phyloP scores from a whole-genome alignment of 2,329 filamentous ascomycete species.

The Scedosporium boydii region DNA sequence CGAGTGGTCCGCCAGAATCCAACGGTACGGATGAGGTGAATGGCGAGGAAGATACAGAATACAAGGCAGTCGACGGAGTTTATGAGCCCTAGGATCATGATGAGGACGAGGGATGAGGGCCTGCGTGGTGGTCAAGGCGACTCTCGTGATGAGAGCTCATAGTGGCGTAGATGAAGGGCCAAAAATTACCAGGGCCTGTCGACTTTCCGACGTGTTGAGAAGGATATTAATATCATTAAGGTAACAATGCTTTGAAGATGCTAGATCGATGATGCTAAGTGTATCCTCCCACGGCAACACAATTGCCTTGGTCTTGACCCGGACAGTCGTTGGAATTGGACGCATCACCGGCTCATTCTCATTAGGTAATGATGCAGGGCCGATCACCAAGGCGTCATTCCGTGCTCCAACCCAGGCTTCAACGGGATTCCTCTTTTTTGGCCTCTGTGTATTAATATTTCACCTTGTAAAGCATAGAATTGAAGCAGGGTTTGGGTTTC shows the following conservation, averaged over 20 bases:
- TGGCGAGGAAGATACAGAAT: slow-evolving; percentile 61
- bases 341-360: not conserved
- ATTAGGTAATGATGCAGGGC: not conserved
- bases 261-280: not conserved
- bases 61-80: slow-evolving; percentile 67
- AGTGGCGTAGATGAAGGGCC: not conserved
- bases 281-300: not conserved
- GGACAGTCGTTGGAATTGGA: not conserved
- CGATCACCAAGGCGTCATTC: not conserved
- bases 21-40: slow-evolving; percentile 60
- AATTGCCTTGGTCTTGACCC: not conserved
- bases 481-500: too few species aligned
- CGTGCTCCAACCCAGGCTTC: not conserved
- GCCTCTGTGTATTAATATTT: not conserved
- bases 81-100: slow-evolving; percentile 65
- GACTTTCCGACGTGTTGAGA: not conserved
- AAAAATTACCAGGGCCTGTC: not conserved
- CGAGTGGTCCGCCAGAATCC: slow-evolving; percentile 49
- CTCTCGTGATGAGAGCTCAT: not conserved
- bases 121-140: not conserved
- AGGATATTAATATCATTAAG: not conserved
- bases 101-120: slow-evolving; percentile 10
- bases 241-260: not conserved
- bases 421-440: not conserved
- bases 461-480: too few species aligned